These are phyloP conservation scores for Melanomma pulvis-pyrius DNA, from an alignment of 495 filamentous ascomycete species.

Conservation along the genomic window DNA sequence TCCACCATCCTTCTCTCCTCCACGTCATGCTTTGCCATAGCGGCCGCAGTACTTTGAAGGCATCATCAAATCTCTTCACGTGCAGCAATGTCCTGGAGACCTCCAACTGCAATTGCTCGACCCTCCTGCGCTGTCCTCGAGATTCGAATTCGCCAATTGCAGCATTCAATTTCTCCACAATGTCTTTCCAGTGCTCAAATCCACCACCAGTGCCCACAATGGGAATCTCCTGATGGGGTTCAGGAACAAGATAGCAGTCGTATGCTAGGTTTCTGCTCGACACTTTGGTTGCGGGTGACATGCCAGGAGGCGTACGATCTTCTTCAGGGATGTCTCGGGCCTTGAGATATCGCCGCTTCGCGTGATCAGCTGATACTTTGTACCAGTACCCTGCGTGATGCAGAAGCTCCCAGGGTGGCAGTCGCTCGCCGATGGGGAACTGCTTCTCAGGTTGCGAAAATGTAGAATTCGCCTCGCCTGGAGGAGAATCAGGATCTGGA, in stretches of 20 bases:
- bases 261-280: constrained; percentile 70
- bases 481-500: constrained; percentile 12
- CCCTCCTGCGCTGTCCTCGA: constrained; percentile 63
- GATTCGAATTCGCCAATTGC: constrained; percentile 68
- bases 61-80: constrained; percentile 63
- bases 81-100: constrained; percentile 69
- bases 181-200: constrained; percentile 66
- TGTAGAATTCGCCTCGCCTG: constrained; percentile 37
- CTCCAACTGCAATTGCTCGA: constrained; percentile 70
- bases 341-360: constrained; percentile 59
- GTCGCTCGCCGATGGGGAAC: constrained; percentile 61
- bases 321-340: constrained; percentile 73
- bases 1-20: constrained; percentile 80
- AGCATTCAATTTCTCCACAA: constrained; percentile 61
- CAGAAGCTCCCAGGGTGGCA: constrained; percentile 76
- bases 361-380: constrained; percentile 66
- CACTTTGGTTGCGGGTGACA: constrained; percentile 68
- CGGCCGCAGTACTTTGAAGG: constrained; percentile 67
- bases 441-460: constrained; percentile 71
- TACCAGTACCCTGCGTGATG: constrained; percentile 92
- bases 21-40: constrained; percentile 75
- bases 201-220: constrained; percentile 51
- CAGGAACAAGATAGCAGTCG: constrained; percentile 83
- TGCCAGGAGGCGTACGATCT: constrained; percentile 68
- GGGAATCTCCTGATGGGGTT: constrained; percentile 72